Conservation (phyloP, 108 stramenopile species). For the Seminavis robusta region DNA sequence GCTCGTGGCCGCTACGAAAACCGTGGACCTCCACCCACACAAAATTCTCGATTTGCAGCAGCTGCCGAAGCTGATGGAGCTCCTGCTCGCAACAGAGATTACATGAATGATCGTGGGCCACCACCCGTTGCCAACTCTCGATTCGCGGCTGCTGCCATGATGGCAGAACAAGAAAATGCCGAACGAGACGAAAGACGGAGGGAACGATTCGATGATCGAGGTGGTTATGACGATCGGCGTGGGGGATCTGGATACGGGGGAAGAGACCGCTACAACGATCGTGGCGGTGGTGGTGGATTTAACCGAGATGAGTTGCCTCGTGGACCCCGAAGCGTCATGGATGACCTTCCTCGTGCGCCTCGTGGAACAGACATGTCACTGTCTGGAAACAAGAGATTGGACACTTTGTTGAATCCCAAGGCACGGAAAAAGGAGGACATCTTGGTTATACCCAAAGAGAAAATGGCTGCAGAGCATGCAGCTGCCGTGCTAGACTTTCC, state of each 20-base stretch:
- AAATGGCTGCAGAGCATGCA: slow-evolving; percentile 26
- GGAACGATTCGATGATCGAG: slow-evolving; percentile 35
- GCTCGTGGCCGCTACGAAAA: slow-evolving; percentile 29
- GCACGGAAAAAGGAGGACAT: slow-evolving; percentile 34
- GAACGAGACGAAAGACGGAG: slow-evolving; percentile 19
- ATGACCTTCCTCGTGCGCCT: not conserved
- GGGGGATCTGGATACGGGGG: slow-evolving; percentile 2
- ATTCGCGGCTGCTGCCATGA: slow-evolving; percentile 43
- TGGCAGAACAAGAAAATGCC: slow-evolving; percentile 39
- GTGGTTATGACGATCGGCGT: slow-evolving; percentile 25
- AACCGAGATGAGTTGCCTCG: slow-evolving; percentile 21
- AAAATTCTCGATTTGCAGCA: slow-evolving; percentile 68
- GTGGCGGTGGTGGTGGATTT: slow-evolving; percentile 21
- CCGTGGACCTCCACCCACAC: slow-evolving; percentile 50
- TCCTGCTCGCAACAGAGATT: slow-evolving; percentile 27
- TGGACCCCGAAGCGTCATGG: slow-evolving; percentile 33
- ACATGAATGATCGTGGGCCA: slow-evolving; percentile 39
- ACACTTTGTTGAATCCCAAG: slow-evolving; percentile 37
- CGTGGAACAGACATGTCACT: not conserved
- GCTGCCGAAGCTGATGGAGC: slow-evolving; percentile 39
- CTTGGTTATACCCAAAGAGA: slow-evolving; percentile 27
- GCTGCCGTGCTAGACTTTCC: slow-evolving; percentile 23
- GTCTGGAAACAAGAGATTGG: slow-evolving; percentile 34
- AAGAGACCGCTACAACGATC: slow-evolving; percentile 15
- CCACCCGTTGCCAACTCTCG: slow-evolving; percentile 57